phyloP scores from a whole-genome alignment of 352 stramenopile genomes.

The Peronospora tabacina region DNA sequence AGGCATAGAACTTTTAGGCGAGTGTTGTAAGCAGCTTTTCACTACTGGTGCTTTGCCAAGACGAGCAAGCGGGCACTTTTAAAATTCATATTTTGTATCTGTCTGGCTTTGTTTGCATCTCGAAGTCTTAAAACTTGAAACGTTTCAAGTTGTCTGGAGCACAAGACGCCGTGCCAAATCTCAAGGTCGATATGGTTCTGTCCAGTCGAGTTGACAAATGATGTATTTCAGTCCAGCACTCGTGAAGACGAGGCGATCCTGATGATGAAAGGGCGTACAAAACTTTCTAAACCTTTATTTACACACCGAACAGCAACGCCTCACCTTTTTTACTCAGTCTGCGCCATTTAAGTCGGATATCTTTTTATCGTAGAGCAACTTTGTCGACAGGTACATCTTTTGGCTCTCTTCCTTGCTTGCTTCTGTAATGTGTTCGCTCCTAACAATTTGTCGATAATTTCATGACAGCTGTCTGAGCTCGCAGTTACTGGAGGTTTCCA shows the following conservation, averaged over 20 bases:
- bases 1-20: too few species aligned
- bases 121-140: constrained; percentile 31
- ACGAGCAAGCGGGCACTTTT: constrained; percentile 31
- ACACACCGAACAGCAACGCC: constrained; percentile 7
- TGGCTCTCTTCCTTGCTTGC: neutral
- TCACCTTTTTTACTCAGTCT: constrained; percentile 48
- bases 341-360: constrained; percentile 42
- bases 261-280: constrained; percentile 34
- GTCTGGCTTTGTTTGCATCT: neutral
- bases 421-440: neutral
- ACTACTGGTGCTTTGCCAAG: constrained; percentile 51
- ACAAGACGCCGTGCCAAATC: constrained; percentile 29
- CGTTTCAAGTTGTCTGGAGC: constrained; percentile 46
- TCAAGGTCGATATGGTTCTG: constrained; percentile 58
- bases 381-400: constrained; percentile 18
- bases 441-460: neutral
- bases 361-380: constrained; percentile 32
- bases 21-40: constrained; percentile 36
- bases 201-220: neutral
- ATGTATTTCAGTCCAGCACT: constrained; percentile 33
- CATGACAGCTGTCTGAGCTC: constrained; percentile 35
- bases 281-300: constrained; percentile 15
- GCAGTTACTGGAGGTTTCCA: constrained; percentile 32
- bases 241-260: constrained; percentile 58
- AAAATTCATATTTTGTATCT: neutral